phyloP scores from a whole-genome alignment of 139 green algal species.

The Pleodorina starrii region DNA sequence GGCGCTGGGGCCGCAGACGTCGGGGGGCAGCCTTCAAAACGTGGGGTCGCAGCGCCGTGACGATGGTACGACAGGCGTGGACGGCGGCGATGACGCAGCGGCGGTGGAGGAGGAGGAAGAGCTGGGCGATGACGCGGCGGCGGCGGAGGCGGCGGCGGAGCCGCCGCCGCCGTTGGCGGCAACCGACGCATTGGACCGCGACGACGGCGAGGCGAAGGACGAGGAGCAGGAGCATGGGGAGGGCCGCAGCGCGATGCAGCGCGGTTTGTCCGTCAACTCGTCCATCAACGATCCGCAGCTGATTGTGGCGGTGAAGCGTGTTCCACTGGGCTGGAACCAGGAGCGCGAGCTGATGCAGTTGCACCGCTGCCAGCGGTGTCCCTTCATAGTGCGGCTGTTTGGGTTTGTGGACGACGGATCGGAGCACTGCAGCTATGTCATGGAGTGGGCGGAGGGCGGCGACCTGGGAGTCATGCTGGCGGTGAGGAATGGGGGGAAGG shows the following conservation, averaged over 20 bases:
- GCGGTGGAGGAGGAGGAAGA: not conserved
- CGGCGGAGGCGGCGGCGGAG: not conserved
- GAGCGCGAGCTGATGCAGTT: conserved; percentile 55
- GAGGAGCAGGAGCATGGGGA: no score
- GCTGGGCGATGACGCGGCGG: not conserved
- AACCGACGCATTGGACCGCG: not conserved
- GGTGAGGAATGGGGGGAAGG: conserved; percentile 1
- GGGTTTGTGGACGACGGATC: conserved; percentile 45
- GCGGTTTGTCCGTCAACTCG: no score
- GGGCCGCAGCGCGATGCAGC: no score
- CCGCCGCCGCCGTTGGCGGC: not conserved
- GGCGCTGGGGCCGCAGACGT: no score
- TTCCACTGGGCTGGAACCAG: conserved; percentile 48
- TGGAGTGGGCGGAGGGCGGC: conserved; percentile 51
- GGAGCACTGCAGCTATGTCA: conserved; percentile 35
- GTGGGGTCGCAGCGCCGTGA: no score
- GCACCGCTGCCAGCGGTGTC: conserved; percentile 46
- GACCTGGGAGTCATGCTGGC: conserved; percentile 38
- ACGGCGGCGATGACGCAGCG: not conserved
- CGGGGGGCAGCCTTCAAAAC: no score
- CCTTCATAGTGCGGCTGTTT: conserved; percentile 55
- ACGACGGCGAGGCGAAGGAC: no score
- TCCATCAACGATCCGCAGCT: conserved; percentile 24
- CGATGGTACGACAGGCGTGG: no score
- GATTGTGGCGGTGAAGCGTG: conserved; percentile 45